Conservation (phyloP, 225 moss, liverwort and hornwort species). For the Anthoceros angustus region DNA sequence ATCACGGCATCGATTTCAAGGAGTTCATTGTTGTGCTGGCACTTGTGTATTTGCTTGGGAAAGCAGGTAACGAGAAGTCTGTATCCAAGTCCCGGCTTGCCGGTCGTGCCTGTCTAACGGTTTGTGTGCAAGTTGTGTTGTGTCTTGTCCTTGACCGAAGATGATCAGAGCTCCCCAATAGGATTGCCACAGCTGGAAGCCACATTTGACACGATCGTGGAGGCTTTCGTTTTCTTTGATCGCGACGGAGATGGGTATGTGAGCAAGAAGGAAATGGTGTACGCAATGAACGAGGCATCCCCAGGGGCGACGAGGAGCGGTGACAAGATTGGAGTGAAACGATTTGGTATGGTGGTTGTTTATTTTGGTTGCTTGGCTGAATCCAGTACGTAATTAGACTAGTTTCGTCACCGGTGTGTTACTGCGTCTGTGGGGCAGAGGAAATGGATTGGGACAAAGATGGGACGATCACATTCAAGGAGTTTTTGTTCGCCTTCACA, state of each 20-base stretch:
- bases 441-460: slow-evolving; percentile 72
- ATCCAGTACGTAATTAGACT: background rate
- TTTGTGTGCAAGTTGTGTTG: background rate
- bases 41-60: slow-evolving; percentile 43
- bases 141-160: slow-evolving; percentile 33
- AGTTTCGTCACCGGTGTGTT: background rate
- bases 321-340: slow-evolving; percentile 28
- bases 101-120: background rate
- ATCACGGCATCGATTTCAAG: slow-evolving; percentile 45
- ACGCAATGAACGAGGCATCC: slow-evolving; percentile 21
- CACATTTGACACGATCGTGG: slow-evolving; percentile 51
- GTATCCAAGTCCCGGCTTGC: background rate
- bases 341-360: slow-evolving; percentile 36
- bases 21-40: slow-evolving; percentile 58
- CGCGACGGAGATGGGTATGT: slow-evolving; percentile 47
- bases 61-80: slow-evolving; percentile 11
- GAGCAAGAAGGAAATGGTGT: slow-evolving; percentile 39
- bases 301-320: slow-evolving; percentile 22
- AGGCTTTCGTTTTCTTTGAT: slow-evolving; percentile 58
- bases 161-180: slow-evolving; percentile 27
- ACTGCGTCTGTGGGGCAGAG: slow-evolving; percentile 13
- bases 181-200: slow-evolving; percentile 40
- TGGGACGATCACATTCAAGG: slow-evolving; percentile 52
- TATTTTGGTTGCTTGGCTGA: background rate
- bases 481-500: slow-evolving; percentile 61